A percentile compares a stretch with the other conserved stretches of the same genome.
Evolutionary conservation across 495 filamentous ascomycete genomes (phyloP).

Genomic region (Rusavskia elegans): DNA sequence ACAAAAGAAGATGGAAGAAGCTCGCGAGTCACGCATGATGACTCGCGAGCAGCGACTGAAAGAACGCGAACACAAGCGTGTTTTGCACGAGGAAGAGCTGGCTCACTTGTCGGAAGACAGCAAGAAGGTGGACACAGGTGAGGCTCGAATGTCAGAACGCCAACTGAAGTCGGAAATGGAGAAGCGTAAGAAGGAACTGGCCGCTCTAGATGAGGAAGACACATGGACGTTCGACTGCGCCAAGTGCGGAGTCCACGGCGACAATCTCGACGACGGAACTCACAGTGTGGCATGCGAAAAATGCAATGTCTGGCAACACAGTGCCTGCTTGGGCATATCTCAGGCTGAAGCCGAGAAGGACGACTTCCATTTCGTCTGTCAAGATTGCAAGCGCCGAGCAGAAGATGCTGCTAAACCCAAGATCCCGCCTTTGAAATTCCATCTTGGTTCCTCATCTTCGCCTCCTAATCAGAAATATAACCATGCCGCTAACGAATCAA

Average conservation of each 20-base stretch:
- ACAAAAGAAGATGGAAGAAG: constrained; percentile 53
- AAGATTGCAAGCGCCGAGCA: constrained; percentile 52
- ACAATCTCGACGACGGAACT: constrained; percentile 77
- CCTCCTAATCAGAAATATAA: constrained; percentile 17
- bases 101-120: constrained; percentile 63
- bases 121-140: constrained; percentile 43
- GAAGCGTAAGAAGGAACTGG: constrained; percentile 52
- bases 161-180: constrained; percentile 66
- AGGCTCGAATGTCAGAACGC: constrained; percentile 59
- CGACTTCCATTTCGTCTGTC: constrained; percentile 81
- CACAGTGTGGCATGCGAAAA: constrained; percentile 90
- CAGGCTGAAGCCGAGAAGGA: constrained; percentile 65
- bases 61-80: constrained; percentile 66
- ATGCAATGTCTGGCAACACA: constrained; percentile 95
- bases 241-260: constrained; percentile 72
- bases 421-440: constrained; percentile 53
- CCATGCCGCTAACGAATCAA: constrained; percentile 5
- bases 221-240: constrained; percentile 91
- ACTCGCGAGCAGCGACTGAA: constrained; percentile 70
- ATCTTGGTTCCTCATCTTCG: constrained; percentile 36
- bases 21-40: constrained; percentile 65
- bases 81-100: constrained; percentile 69
- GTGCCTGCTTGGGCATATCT: constrained; percentile 68
- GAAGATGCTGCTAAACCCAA: constrained; percentile 50
- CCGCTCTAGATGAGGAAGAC: constrained; percentile 59